phyloP scores from a whole-genome alignment of 2,329 filamentous ascomycete species.

The Trichoderma asperellum region DNA sequence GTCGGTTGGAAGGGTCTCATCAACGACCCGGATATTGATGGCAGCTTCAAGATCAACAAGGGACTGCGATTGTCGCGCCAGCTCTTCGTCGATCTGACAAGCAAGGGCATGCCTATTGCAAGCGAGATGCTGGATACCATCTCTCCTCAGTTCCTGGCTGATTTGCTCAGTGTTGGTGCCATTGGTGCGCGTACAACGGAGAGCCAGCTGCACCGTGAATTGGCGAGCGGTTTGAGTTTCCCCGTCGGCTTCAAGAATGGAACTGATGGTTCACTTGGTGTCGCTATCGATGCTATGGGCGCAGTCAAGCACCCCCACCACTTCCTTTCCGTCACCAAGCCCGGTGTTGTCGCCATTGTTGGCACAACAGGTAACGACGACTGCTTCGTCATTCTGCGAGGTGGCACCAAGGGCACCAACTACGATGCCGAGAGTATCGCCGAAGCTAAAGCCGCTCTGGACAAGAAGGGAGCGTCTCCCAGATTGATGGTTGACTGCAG shows the following conservation, averaged over 20 bases:
- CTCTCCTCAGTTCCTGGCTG: slow-evolving; percentile 93
- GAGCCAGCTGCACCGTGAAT: slow-evolving; percentile 90
- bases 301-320: slow-evolving; percentile 91
- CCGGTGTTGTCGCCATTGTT: slow-evolving; percentile 91
- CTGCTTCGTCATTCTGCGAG: slow-evolving; percentile 94
- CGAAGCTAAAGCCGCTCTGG: slow-evolving; percentile 78
- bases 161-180: slow-evolving; percentile 87
- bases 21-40: slow-evolving; percentile 98
- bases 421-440: slow-evolving; percentile 84
- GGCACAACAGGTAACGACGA: slow-evolving; percentile 94
- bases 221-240: slow-evolving; percentile 93
- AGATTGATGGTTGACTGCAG: slow-evolving; percentile 97
- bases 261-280: slow-evolving; percentile 85
- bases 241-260: slow-evolving; percentile 99
- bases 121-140: slow-evolving; percentile 99
- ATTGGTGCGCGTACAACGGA: slow-evolving; percentile 97
- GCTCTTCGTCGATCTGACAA: slow-evolving; percentile 89
- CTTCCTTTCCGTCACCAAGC: slow-evolving; percentile 97
- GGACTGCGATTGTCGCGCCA: slow-evolving; percentile 83
- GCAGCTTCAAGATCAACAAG: slow-evolving; percentile 99
- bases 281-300: slow-evolving; percentile 94
- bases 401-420: slow-evolving; percentile 92
- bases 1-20: slow-evolving; percentile 99
- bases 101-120: slow-evolving; percentile 92
- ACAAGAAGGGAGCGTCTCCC: slow-evolving; percentile 71